Conservation (phyloP, 2,329 filamentous ascomycete genomes). For the Podosphaera leucotricha region DNA sequence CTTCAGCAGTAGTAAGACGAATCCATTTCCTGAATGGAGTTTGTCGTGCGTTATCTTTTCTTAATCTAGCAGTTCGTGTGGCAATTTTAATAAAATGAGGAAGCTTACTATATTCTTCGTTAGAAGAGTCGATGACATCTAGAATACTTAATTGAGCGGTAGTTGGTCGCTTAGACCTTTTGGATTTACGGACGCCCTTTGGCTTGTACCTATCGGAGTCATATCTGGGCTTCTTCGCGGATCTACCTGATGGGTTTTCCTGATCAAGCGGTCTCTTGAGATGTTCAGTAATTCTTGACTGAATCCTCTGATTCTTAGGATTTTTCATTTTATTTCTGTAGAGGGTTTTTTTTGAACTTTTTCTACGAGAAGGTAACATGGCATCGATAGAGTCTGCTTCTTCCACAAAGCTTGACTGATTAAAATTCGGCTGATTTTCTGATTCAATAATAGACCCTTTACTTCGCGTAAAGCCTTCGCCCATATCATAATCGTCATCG, state of each 20-base stretch:
- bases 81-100: constrained; percentile 37
- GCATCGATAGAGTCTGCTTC: constrained; percentile 15
- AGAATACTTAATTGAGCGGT: constrained; percentile 27
- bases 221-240: not conserved
- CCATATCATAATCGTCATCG: constrained; percentile 2
- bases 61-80: constrained; percentile 28
- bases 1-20: constrained; percentile 32
- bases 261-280: constrained; percentile 1
- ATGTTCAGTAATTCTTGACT: constrained; percentile 13
- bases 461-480: not conserved
- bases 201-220: not conserved
- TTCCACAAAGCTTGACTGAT: constrained; percentile 9
- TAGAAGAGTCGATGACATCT: constrained; percentile 24
- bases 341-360: constrained; percentile 2
- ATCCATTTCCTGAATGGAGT: constrained; percentile 33
- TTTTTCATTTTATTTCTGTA: constrained; percentile 7
- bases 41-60: constrained; percentile 26
- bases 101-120: constrained; percentile 8
- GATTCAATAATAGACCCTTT: constrained; percentile 5
- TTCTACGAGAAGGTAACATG: constrained; percentile 15
- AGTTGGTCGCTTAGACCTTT: not conserved
- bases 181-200: not conserved
- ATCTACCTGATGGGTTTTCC: not conserved
- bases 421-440: constrained; percentile 2
- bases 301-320: constrained; percentile 2